Evolutionary conservation across 345 rosid genomes (phyloP).

Genomic region (Sisymbrium irio): DNA sequence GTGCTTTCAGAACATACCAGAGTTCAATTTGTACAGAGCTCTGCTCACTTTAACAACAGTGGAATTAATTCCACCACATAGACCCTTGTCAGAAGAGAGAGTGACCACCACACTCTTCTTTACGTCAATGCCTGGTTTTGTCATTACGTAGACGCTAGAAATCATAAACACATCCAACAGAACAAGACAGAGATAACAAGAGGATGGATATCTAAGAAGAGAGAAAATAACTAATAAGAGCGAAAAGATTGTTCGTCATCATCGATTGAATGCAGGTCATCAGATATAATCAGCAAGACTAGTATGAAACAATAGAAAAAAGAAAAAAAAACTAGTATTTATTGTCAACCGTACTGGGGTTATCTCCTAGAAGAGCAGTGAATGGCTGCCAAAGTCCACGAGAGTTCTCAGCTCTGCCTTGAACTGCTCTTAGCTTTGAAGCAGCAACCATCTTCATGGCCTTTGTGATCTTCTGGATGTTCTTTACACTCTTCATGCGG

Average conservation of each 20-base stretch:
- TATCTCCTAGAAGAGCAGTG: constrained; percentile 46
- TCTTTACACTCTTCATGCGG: constrained; percentile 98
- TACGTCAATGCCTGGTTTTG: constrained; percentile 67
- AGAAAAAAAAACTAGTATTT: background rate
- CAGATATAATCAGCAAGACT: background rate
- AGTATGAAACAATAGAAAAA: background rate
- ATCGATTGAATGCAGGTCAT: background rate
- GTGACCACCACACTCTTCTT: constrained; percentile 95
- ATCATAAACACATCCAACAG: constrained; percentile 12
- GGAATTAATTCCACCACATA: constrained; percentile 98
- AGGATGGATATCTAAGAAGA: background rate
- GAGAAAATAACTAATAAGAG: background rate
- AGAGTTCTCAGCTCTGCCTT: constrained; percentile 82
- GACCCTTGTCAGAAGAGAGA: constrained; percentile 95
- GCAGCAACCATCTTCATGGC: constrained; percentile 99
- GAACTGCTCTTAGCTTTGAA: constrained; percentile 87
- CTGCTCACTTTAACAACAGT: constrained; percentile 83
- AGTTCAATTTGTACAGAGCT: constrained; percentile 57
- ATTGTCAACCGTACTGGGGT: constrained; percentile 37
- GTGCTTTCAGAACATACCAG: constrained; percentile 51
- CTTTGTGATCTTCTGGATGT: constrained; percentile 95
- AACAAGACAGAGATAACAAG: constrained; percentile 6
- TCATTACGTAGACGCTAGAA: background rate
- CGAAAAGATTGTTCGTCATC: constrained; percentile 14
- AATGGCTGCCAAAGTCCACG: constrained; percentile 98